Conservation (phyloP, 2,329 filamentous ascomycete species). For the Meredithiella fracta region DNA sequence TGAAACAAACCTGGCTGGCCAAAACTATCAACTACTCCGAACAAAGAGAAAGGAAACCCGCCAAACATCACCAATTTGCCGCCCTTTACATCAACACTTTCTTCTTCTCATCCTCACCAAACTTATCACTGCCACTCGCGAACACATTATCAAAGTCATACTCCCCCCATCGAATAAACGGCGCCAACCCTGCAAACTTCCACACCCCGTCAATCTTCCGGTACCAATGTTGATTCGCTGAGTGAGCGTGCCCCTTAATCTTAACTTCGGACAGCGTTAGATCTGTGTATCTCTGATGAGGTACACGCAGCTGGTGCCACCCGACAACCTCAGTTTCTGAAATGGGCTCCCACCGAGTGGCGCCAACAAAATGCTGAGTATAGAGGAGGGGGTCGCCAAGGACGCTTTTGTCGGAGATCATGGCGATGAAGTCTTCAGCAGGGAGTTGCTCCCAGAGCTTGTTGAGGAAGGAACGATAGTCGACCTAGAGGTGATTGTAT, state of each 20-base stretch:
- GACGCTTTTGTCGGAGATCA: slow-evolving; percentile 40
- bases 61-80: background rate
- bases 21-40: background rate
- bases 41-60: background rate
- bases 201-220: slow-evolving; percentile 40
- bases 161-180: slow-evolving; percentile 40
- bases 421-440: slow-evolving; percentile 42
- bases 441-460: slow-evolving; percentile 45
- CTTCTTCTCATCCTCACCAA: slow-evolving; percentile 7
- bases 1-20: background rate
- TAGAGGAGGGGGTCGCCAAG: slow-evolving; percentile 44
- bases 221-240: slow-evolving; percentile 41
- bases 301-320: slow-evolving; percentile 44
- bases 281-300: slow-evolving; percentile 44
- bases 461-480: slow-evolving; percentile 51
- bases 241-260: slow-evolving; percentile 44
- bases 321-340: slow-evolving; percentile 42
- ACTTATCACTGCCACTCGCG: slow-evolving; percentile 14
- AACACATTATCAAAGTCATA: slow-evolving; percentile 42
- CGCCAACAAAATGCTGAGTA: slow-evolving; percentile 50
- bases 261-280: slow-evolving; percentile 29
- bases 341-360: slow-evolving; percentile 39
- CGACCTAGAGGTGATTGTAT: slow-evolving; percentile 34
- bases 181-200: slow-evolving; percentile 42
- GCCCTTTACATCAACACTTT: background rate